A percentile compares a stretch with the other conserved stretches of the same genome.
Conservation (phyloP, 108 stramenopile genomes). For the Discostella pseudostelligera region DNA sequence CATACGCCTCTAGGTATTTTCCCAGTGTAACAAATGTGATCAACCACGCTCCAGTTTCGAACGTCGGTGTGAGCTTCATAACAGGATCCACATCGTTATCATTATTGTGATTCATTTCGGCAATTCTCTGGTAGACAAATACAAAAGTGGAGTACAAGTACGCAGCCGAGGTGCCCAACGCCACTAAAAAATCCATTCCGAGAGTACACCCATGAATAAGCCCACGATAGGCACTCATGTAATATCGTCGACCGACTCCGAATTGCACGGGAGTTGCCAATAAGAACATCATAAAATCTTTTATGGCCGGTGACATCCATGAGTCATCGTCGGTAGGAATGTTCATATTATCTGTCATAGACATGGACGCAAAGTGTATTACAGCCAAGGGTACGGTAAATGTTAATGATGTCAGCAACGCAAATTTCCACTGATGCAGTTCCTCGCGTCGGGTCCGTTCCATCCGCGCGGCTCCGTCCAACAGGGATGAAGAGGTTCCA, state of each 20-base stretch:
- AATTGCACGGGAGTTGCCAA: constrained; percentile 89
- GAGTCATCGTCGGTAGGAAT: neutral
- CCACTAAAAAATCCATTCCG: constrained; percentile 98
- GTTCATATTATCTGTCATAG: constrained; percentile 13
- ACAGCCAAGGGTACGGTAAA: constrained; percentile 61
- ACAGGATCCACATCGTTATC: constrained; percentile 8
- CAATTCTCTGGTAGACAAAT: constrained; percentile 35
- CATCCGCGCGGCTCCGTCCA: constrained; percentile 53
- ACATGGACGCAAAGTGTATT: constrained; percentile 44
- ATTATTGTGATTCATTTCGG: constrained; percentile 6
- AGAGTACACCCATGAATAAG: constrained; percentile 54
- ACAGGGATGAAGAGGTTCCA: constrained; percentile 27
- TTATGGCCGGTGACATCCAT: constrained; percentile 14
- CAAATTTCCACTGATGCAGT: constrained; percentile 47
- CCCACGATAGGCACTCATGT: constrained; percentile 73
- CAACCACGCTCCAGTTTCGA: constrained; percentile 97
- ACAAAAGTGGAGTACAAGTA: constrained; percentile 79
- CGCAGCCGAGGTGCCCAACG: constrained; percentile 87
- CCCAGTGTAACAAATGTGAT: constrained; percentile 95
- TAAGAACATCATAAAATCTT: constrained; percentile 46
- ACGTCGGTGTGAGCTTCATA: constrained; percentile 54
- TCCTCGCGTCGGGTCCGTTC: constrained; percentile 51
- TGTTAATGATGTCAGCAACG: constrained; percentile 34
- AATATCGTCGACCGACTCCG: constrained; percentile 82
- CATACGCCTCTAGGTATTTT: constrained; percentile 88